Base-by-base conservation (phyloP, 1,284 basidiomycete species). In the Spongispora temasekensis region DNA sequence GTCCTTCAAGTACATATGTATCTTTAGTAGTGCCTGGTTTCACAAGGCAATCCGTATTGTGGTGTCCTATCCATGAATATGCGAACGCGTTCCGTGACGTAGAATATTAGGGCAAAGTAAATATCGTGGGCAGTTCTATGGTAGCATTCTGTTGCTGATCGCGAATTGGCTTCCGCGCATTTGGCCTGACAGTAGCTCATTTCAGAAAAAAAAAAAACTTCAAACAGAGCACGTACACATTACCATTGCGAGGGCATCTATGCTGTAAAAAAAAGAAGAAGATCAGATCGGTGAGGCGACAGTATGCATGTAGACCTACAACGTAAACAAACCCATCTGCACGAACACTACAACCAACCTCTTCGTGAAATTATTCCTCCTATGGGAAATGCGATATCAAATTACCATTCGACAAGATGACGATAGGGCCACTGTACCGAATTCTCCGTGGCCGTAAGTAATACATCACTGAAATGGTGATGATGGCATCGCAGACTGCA, bases 141-240 rank as follows among this genome's bases (percentile, higher is more conserved):
- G 57, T 0, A 21, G 34, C 37, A n/a, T 64, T 17, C 19, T 30
- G 44, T 25, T 51, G 57, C 46, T 60, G 58, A 48, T 68, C 67
- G 5, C 65, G 60, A 56, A 69, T 66, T 13, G 23, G 17, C 44
- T 69, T 68, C 53, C 62, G 56, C 8, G 65, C 58, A 32, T 68
- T 67, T 25, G 67, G 31, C 51, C 67, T 63, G 15, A 21, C 15
- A 23, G 19, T 23, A 27, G 28, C 32, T 7, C 5, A 21, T 46
- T 35, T 21, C 19, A 8, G 32, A 34, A 23, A 25, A 10, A 2
- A 30, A 7, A 10, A 23, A 34, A n/a, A 3, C 28, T 28, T 31
- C 5, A 21, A n/a, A 17, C 6, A 34, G 10, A 17, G 13, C 17
- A 17, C 15, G 25, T 17, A 12, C 17, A 60, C 67, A 52, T 37